Evolutionary conservation across 2,329 filamentous ascomycete genomes (phyloP).

Genomic region (Fonsecaea erecta): DNA sequence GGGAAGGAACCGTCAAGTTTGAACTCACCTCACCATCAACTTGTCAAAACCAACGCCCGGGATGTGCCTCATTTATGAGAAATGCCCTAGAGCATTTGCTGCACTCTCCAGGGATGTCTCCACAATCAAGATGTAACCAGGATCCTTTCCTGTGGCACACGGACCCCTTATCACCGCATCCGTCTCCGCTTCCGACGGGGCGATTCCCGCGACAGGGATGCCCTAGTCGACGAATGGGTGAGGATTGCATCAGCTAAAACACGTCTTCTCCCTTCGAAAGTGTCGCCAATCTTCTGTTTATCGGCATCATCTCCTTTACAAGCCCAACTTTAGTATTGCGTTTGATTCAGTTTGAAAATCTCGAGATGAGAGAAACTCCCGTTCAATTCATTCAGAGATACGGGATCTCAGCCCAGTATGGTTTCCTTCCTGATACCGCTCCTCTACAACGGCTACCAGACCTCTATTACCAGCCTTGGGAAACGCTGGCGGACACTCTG

Average conservation of each 20-base stretch:
- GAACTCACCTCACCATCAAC: neutral
- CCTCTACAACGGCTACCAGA: conserved; percentile 77
- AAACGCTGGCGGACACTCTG: conserved; percentile 75
- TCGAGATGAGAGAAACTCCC: conserved; percentile 19
- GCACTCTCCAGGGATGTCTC: neutral
- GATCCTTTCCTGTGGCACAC: neutral
- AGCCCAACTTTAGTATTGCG: no score
- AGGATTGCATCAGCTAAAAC: neutral
- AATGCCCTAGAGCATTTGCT: neutral
- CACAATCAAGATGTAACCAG: neutral
- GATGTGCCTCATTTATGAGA: neutral
- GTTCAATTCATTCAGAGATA: conserved; percentile 14
- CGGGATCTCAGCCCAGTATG: conserved; percentile 54
- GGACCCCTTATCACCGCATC: neutral
- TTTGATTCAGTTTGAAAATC: neutral
- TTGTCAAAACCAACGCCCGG: neutral
- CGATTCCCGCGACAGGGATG: neutral
- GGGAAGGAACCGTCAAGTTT: neutral
- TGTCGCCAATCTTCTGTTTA: neutral
- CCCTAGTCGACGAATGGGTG: neutral
- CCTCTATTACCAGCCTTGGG: conserved; percentile 90
- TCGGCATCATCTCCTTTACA: neutral
- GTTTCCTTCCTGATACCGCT: conserved; percentile 78
- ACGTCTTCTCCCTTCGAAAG: neutral
- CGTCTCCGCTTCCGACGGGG: conserved; percentile 12